Percentiles rank a stretch among this genome's conserved stretches.
Conservation (phyloP, 2,329 filamentous ascomycete species). For the Podosphaera xanthii region DNA sequence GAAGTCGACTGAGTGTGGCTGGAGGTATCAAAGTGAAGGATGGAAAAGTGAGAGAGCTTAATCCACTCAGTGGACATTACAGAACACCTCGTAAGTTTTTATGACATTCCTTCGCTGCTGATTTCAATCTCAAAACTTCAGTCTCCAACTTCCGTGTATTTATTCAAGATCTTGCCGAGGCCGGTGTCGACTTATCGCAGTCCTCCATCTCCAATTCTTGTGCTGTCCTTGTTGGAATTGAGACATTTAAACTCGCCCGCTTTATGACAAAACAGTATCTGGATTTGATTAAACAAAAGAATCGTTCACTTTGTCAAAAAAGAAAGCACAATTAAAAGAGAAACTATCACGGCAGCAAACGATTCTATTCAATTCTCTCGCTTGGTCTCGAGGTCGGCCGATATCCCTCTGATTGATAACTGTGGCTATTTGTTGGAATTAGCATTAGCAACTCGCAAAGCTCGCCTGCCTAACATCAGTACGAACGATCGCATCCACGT, state of each 20-base stretch:
- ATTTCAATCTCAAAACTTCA: conserved; percentile 1
- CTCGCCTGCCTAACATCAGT: too few relatives aligned
- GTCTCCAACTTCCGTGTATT: conserved; percentile 61
- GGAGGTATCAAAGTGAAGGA: conserved; percentile 70
- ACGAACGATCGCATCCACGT: too few relatives aligned
- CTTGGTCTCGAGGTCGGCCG: too few relatives aligned
- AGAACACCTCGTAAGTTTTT: conserved; percentile 40
- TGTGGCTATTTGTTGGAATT: too few relatives aligned
- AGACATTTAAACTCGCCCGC: conserved; percentile 52
- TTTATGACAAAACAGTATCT: background rate
- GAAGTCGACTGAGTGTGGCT: conserved; percentile 57
- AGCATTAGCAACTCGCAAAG: too few relatives aligned
- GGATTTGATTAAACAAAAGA: conserved; percentile 29
- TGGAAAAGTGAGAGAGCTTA: conserved; percentile 51
- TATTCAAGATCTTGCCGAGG: conserved; percentile 45
- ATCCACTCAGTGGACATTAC: conserved; percentile 59
- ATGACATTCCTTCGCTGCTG: background rate
- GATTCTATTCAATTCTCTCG: too few relatives aligned
- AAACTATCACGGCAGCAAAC: too few relatives aligned
- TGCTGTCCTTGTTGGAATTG: conserved; percentile 58
- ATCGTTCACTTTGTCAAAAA: conserved; percentile 16
- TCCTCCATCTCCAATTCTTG: conserved; percentile 67
- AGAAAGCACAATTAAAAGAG: too few relatives aligned
- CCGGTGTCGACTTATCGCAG: conserved; percentile 55
- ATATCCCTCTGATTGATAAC: too few relatives aligned